Evolutionary conservation across 345 rosid genomes (phyloP).

Genomic region (Linum lewisii): DNA sequence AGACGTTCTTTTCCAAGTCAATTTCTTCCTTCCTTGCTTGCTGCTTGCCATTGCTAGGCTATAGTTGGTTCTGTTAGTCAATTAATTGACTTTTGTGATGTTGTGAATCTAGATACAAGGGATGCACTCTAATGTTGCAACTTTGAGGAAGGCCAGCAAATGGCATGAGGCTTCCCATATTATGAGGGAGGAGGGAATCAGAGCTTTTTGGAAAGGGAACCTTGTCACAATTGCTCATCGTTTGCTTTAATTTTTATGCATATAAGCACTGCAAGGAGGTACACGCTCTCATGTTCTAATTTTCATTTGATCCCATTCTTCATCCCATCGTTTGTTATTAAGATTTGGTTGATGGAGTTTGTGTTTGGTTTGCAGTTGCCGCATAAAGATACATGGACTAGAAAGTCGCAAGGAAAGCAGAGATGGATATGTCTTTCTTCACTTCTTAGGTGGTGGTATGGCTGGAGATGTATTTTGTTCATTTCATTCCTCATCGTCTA

Average conservation of each 20-base stretch:
- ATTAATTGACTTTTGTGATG: neutral
- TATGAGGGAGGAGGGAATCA: conserved; percentile 66
- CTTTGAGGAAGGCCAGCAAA: conserved; percentile 48
- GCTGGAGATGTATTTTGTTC: too few relatives aligned
- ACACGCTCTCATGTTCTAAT: conserved; percentile 12
- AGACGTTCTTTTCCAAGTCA: conserved; percentile 83
- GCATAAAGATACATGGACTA: conserved; percentile 26
- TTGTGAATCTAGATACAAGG: conserved; percentile 70
- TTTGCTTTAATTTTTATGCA: conserved; percentile 75
- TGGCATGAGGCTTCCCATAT: conserved; percentile 84
- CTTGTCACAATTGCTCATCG: conserved; percentile 87
- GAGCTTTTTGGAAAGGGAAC: conserved; percentile 98
- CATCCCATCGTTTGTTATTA: too few relatives aligned
- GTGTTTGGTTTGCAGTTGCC: conserved; percentile 39
- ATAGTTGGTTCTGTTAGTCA: neutral
- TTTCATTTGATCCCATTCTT: neutral
- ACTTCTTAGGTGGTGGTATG: conserved; percentile 82
- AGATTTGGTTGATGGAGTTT: conserved; percentile 7
- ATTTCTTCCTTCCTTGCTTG: neutral
- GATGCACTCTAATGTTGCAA: conserved; percentile 70
- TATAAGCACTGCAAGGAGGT: conserved; percentile 69
- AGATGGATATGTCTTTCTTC: conserved; percentile 35
- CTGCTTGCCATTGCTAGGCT: neutral
- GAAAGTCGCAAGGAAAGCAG: conserved; percentile 28
- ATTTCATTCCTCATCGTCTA: too few relatives aligned